Evolutionary conservation across 1,284 basidiomycete species (phyloP).

Genomic region (Neolentinus lepideus): DNA sequence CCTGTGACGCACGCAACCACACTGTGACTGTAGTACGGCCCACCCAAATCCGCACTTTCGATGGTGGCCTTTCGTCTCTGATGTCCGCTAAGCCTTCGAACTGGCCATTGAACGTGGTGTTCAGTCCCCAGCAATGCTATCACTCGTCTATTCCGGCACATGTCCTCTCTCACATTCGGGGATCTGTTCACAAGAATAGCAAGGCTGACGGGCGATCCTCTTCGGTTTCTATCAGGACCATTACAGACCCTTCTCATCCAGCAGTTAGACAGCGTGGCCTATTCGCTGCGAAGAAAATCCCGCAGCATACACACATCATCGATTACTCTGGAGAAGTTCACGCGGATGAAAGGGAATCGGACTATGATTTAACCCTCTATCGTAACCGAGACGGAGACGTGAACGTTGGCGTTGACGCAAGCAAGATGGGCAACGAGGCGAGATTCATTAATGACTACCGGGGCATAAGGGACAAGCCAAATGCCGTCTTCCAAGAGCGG

Average conservation of each 20-base stretch:
- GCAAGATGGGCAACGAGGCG: constrained; percentile 73
- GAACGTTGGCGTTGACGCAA: constrained; percentile 70
- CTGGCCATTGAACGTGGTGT: constrained; percentile 47
- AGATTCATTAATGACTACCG: constrained; percentile 88
- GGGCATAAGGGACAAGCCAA: constrained; percentile 60
- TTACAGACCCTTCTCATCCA: constrained; percentile 51
- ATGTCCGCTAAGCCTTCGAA: constrained; percentile 25
- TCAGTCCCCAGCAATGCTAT: constrained; percentile 36
- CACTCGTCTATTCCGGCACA: constrained; percentile 42
- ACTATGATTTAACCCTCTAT: constrained; percentile 83
- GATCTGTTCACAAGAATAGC: background rate
- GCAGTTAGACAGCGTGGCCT: constrained; percentile 80
- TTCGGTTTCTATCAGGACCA: constrained; percentile 35
- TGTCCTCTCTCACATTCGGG: constrained; percentile 21
- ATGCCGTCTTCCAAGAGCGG: constrained; percentile 67
- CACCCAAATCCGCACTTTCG: background rate
- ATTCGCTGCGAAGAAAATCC: constrained; percentile 70
- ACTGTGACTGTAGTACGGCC: background rate
- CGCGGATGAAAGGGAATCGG: constrained; percentile 63
- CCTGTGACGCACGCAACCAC: background rate
- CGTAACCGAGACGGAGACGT: constrained; percentile 42
- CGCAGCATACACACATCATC: constrained; percentile 58
- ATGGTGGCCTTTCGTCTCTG: background rate
- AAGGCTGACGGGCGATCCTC: background rate
- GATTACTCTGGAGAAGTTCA: constrained; percentile 87